Conservation (phyloP, 1,284 basidiomycete species). For the Pholiota adiposa region DNA sequence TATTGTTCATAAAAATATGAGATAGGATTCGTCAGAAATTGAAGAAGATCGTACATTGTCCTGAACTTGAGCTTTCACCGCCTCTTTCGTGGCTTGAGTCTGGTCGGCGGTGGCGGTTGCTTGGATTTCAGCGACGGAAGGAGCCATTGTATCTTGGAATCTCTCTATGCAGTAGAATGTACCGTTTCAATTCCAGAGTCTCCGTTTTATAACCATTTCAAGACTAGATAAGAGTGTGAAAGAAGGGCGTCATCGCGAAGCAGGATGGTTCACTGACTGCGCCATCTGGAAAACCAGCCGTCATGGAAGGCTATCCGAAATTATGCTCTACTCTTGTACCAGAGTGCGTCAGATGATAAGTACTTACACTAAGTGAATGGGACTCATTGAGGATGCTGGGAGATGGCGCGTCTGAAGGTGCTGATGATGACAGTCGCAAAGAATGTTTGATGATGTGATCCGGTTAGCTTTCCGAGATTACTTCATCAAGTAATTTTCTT, state of each 20-base stretch:
- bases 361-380: not conserved
- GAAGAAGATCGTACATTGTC: conserved; percentile 8
- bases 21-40: not conserved
- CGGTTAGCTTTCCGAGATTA: conserved; percentile 1
- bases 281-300: conserved; percentile 16
- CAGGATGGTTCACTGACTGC: conserved; percentile 21
- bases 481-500: not conserved
- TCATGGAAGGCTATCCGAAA: not conserved
- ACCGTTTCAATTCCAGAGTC: not conserved
- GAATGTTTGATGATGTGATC: not conserved
- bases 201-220: not conserved
- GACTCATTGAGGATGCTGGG: not conserved
- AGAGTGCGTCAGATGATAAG: not conserved
- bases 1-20: conserved; percentile 18
- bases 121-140: conserved; percentile 33
- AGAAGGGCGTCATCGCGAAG: conserved; percentile 20
- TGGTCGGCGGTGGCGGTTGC: conserved; percentile 15
- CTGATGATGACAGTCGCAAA: not conserved
- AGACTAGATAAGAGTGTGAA: not conserved
- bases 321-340: not conserved
- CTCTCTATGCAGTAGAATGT: not conserved
- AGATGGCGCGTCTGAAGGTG: not conserved
- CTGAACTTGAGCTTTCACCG: conserved; percentile 14
- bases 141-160: conserved; percentile 30
- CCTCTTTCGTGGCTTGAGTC: conserved; percentile 23